phyloP scores from a whole-genome alignment of 768 basidiomycete species.

The Ramaria rubella region DNA sequence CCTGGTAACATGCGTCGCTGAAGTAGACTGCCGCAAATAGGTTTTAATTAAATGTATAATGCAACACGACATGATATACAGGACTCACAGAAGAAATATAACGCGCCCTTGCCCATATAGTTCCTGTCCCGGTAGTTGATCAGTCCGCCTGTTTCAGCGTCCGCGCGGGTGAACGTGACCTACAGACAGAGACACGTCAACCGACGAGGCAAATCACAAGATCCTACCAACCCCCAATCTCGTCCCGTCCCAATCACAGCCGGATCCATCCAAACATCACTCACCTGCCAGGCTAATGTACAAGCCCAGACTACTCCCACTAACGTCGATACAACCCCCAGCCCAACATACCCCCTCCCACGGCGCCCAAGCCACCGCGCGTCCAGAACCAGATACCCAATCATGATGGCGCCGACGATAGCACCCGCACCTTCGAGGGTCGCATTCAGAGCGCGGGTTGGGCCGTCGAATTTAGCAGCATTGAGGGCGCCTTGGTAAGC shows the following conservation, averaged over 20 bases:
- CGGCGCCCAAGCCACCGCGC: conserved; percentile 25
- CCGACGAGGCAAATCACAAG: neutral
- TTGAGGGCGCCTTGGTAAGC: conserved; percentile 39
- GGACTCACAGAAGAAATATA: conserved; percentile 35
- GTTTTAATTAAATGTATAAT: conserved; percentile 12
- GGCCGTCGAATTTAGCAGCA: conserved; percentile 33
- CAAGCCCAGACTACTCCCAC: conserved; percentile 32
- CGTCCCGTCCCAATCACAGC: neutral
- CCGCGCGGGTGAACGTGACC: conserved; percentile 29
- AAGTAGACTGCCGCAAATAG: conserved; percentile 28
- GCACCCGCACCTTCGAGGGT: conserved; percentile 34
- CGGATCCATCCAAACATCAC: no score
- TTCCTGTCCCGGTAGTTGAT: conserved; percentile 30
- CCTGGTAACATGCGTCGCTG: conserved; percentile 21
- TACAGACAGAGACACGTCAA: neutral
- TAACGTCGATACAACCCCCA: conserved; percentile 24
- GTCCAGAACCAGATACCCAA: conserved; percentile 38
- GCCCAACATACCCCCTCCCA: conserved; percentile 31
- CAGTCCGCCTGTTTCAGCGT: conserved; percentile 9
- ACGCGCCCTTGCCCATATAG: conserved; percentile 30
- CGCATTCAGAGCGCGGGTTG: conserved; percentile 37
- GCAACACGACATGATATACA: neutral
- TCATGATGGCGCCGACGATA: conserved; percentile 36
- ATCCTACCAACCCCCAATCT: neutral
- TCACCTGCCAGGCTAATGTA: conserved; percentile 33